A percentile compares a stretch with the other conserved stretches of the same genome.
Evolutionary conservation across 2,329 filamentous ascomycete genomes (phyloP).

Genomic region (Botrytis tulipae): DNA sequence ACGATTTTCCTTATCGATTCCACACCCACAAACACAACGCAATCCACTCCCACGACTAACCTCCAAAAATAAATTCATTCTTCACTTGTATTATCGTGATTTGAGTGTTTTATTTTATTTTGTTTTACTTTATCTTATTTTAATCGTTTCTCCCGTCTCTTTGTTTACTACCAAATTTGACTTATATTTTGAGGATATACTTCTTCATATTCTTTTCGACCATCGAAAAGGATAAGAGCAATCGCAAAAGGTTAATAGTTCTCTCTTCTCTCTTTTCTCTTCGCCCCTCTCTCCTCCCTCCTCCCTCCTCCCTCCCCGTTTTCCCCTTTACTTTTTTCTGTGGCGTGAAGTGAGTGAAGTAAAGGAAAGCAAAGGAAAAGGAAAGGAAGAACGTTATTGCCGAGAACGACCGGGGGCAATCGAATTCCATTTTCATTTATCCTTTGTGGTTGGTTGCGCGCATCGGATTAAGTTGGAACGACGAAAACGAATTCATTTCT

Average conservation of each 20-base stretch:
- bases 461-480: not conserved
- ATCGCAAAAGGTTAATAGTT: not conserved
- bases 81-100: slow-evolving; percentile 6
- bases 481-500: slow-evolving; percentile 5
- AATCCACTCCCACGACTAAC: not conserved
- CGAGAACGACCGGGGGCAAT: not conserved
- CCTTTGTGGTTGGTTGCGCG: slow-evolving; percentile 7
- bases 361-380: not conserved
- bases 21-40: not conserved
- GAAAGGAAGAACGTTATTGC: not conserved
- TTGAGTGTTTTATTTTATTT: not conserved
- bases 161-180: not conserved
- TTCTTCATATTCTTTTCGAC: not conserved
- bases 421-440: too few relatives aligned
- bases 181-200: slow-evolving; percentile 1
- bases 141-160: not conserved
- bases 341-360: not conserved
- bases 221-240: not conserved
- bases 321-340: not conserved
- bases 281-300: too few relatives aligned
- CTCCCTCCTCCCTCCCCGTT: not conserved
- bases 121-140: not conserved
- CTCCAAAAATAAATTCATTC: not conserved
- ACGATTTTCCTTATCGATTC: not conserved
- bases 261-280: not conserved